Conservation (phyloP, 2,329 filamentous ascomycete species). For the Aureobasidium melanogenum region DNA sequence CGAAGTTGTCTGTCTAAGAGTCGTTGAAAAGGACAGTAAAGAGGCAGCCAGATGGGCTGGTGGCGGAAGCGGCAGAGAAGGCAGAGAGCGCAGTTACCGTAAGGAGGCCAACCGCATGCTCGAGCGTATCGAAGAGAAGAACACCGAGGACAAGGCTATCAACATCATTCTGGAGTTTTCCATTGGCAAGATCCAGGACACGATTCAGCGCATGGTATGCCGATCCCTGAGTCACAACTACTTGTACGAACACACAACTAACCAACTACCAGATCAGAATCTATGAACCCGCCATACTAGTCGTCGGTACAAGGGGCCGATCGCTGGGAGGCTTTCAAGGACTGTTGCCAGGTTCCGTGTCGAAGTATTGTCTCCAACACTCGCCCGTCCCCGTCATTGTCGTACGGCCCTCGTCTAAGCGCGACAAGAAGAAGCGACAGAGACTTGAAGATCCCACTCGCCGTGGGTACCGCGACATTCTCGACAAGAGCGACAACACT, state of each 20-base stretch:
- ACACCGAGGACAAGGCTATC: conserved; percentile 73
- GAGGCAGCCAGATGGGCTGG: conserved; percentile 39
- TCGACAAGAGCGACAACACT: conserved; percentile 50
- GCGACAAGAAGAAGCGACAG: conserved; percentile 83
- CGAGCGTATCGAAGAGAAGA: conserved; percentile 68
- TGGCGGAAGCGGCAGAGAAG: conserved; percentile 50
- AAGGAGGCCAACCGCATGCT: conserved; percentile 67
- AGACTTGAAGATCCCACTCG: conserved; percentile 66
- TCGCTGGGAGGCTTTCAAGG: conserved; percentile 81
- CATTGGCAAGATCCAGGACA: conserved; percentile 80
- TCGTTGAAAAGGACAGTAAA: conserved; percentile 74
- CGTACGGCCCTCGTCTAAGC: conserved; percentile 77
- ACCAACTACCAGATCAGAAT: conserved; percentile 63
- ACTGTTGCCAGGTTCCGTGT: conserved; percentile 78
- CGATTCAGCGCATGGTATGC: conserved; percentile 80
- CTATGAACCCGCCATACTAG: conserved; percentile 82
- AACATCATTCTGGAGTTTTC: conserved; percentile 80
- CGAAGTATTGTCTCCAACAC: conserved; percentile 90
- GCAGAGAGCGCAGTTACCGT: conserved; percentile 52
- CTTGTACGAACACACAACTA: neutral
- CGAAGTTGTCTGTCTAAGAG: conserved; percentile 82
- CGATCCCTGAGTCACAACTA: neutral
- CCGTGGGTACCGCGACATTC: conserved; percentile 67
- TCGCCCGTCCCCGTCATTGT: conserved; percentile 90
- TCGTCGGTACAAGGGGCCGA: conserved; percentile 80